phyloP scores from a whole-genome alignment of 140 eudicot species.

The Senecio squalidus region DNA sequence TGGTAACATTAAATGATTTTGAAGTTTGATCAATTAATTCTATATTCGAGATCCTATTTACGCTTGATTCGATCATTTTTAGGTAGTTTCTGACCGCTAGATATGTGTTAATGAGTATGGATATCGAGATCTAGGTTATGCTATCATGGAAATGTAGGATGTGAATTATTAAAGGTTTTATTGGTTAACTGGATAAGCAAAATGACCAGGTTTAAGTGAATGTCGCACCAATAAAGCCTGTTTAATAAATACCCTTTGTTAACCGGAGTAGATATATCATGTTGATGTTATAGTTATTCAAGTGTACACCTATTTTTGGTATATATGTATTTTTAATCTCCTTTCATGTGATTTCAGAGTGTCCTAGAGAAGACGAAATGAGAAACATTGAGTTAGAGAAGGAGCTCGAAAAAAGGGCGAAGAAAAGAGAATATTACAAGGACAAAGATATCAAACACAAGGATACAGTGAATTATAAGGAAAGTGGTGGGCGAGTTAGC shows the following conservation, averaged over 20 bases:
- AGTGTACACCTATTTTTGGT: too few relatives aligned
- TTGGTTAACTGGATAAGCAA: too few relatives aligned
- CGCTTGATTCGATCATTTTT: conserved; percentile 1
- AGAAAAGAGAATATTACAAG: conserved; percentile 50
- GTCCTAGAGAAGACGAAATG: conserved; percentile 39
- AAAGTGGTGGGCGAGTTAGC: conserved; percentile 35
- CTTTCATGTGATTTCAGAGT: conserved; percentile 54
- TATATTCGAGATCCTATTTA: background rate
- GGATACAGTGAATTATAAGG: conserved; percentile 45
- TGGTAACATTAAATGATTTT: conserved; percentile 6
- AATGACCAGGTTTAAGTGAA: too few relatives aligned
- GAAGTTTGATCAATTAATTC: background rate
- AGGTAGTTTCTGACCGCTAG: conserved; percentile 1
- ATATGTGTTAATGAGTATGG: conserved; percentile 4
- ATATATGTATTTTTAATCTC: background rate
- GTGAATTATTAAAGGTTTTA: too few relatives aligned
- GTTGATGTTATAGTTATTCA: too few relatives aligned
- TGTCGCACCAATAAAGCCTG: too few relatives aligned
- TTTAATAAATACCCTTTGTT: too few relatives aligned
- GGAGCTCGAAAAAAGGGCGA: conserved; percentile 55
- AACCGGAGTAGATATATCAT: too few relatives aligned
- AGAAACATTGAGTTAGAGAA: conserved; percentile 61
- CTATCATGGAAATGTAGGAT: background rate
- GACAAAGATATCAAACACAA: conserved; percentile 44
- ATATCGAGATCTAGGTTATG: conserved; percentile 3